Conservation (phyloP, 805 yeast species). For the Hanseniaspora hatyaiensis region DNA sequence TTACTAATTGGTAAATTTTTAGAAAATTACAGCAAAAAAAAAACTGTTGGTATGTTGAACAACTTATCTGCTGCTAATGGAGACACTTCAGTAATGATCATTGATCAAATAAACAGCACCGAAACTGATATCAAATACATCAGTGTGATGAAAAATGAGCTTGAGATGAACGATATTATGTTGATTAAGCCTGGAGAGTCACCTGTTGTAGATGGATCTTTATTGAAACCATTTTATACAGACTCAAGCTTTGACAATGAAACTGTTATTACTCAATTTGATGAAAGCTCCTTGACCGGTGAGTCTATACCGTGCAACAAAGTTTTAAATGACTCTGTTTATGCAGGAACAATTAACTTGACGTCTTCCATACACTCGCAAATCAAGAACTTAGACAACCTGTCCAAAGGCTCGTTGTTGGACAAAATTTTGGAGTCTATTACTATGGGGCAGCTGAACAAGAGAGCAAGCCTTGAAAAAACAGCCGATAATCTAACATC, state of each 20-base stretch:
- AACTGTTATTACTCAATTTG: constrained; percentile 34
- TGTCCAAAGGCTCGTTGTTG: constrained; percentile 42
- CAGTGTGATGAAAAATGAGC: constrained; percentile 32
- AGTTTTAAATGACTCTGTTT: constrained; percentile 50
- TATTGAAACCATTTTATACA: neutral
- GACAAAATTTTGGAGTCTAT: constrained; percentile 62
- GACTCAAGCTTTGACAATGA: neutral
- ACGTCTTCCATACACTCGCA: constrained; percentile 8
- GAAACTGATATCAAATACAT: constrained; percentile 19
- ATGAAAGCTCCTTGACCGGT: constrained; percentile 53
- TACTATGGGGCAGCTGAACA: constrained; percentile 57
- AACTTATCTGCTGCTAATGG: constrained; percentile 35
- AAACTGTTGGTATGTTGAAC: constrained; percentile 55
- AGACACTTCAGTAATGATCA: constrained; percentile 23
- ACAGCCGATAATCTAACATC: constrained; percentile 59
- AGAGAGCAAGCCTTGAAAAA: constrained; percentile 57
- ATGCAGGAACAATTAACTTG: constrained; percentile 61
- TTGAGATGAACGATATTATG: constrained; percentile 44
- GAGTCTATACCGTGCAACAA: constrained; percentile 51
- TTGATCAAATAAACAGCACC: constrained; percentile 15
- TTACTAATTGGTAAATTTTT: constrained; percentile 57
- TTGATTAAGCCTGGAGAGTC: constrained; percentile 45
- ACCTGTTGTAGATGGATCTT: constrained; percentile 47
- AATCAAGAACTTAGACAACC: constrained; percentile 5
- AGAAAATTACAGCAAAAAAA: constrained; percentile 54